These are phyloP conservation scores for Skeletonema marinoi DNA, from an alignment of 108 stramenopile genomes.

Conservation along the genomic window DNA sequence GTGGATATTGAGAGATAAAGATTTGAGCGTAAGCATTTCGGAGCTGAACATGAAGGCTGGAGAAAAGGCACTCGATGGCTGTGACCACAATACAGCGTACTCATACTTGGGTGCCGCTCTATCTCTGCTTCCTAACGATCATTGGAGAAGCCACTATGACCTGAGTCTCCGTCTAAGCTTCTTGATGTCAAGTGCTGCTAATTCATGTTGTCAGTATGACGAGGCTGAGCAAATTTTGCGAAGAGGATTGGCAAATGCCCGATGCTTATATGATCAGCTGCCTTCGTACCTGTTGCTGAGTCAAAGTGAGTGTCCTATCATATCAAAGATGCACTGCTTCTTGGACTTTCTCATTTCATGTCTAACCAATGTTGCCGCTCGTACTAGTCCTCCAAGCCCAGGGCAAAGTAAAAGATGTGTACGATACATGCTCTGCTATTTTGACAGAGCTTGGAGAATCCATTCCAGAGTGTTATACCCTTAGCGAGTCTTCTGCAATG, in stretches of 20 bases:
- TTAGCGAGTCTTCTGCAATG: neutral
- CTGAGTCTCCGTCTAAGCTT: neutral
- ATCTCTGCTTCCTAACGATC: neutral
- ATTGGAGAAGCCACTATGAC: neutral
- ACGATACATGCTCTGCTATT: neutral
- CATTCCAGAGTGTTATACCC: neutral
- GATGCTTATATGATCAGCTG: conserved; percentile 20
- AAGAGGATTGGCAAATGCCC: neutral
- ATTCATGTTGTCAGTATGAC: conserved; percentile 2
- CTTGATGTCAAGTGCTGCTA: conserved; percentile 1
- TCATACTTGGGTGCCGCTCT: neutral
- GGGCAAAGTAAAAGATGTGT: neutral
- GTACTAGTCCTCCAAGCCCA: conserved; percentile 8
- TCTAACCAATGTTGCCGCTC: too few relatives aligned
- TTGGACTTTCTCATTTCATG: neutral
- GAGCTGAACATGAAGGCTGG: conserved; percentile 26
- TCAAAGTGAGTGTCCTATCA: neutral
- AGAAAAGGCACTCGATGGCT: neutral
- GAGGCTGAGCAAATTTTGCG: conserved; percentile 14
- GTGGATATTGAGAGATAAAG: neutral
- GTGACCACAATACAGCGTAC: neutral
- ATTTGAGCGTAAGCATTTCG: neutral
- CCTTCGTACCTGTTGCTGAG: conserved; percentile 14
- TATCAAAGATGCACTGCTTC: neutral
- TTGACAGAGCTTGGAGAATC: neutral